Base-by-base conservation (phyloP, 352 stramenopile species). In the Globisporangium canariense region DNA sequence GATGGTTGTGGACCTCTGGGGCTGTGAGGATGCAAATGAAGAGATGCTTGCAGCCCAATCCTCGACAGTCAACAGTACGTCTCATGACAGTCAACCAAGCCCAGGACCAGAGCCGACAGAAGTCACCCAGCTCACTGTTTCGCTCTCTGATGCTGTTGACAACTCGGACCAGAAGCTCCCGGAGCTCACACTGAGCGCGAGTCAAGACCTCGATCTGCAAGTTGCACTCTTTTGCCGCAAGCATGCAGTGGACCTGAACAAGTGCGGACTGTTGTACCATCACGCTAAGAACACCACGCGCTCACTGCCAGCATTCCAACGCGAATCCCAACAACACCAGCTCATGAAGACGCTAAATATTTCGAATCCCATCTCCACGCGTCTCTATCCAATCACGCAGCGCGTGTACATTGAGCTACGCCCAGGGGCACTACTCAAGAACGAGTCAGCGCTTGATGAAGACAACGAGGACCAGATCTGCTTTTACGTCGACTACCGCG, bases 1-100 rank as follows among this genome's bases (percentile, higher is more conserved):
- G 54, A 57, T 85, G 4, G 51, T 81, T 9, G 69, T 63, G 16
- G 69, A 58, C 34, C 71, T 86, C 64, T 90, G 80, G 80, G 78
- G 80, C 16, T 90, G 80, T 30, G 64, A 73, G 2, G 66, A 75
- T 18, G 40, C 60, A 11, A 58, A 10, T 6, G 22, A 28, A 28
- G 25, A 20, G 14, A n/a, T 13, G 3, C 13, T 10, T 1, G 0
- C 63, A 10, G 20, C 41, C 50, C 13, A 38, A 16, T 2, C 51
- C 32, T 18, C 8, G 3, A 47, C 10, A 10, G 18, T 10, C 16
- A 6, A 16, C 7, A 34, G 7, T 14, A 43, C 68, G 14, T 4
- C 5, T 46, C 8, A 25, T 28, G 22, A 30, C 25, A 28, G 59
- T 14, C 34, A 40, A 20, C 14, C 25, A 38, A 46, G 5, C 41